A percentile compares a stretch with the other conserved stretches of the same genome.
Conservation (phyloP, 257 asterid species). For the Echites panduratus region DNA sequence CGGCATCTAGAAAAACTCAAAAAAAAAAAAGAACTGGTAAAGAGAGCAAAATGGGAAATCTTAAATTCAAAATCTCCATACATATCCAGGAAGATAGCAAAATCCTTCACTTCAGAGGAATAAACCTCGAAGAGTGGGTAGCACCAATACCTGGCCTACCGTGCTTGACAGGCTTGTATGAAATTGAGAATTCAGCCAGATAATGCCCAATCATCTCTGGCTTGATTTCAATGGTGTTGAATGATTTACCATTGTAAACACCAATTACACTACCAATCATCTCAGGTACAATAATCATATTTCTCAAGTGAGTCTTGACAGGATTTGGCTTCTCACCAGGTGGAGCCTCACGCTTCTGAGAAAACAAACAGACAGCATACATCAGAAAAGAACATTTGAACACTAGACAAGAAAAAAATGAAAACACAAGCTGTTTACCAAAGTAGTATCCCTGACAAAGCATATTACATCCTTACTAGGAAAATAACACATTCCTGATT, state of each 20-base stretch:
- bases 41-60: background rate
- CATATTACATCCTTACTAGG: background rate
- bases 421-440: too few species aligned
- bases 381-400: too few species aligned
- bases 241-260: slow-evolving; percentile 76
- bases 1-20: background rate
- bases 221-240: slow-evolving; percentile 78
- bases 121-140: slow-evolving; percentile 88
- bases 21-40: background rate
- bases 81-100: background rate
- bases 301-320: slow-evolving; percentile 69
- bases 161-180: slow-evolving; percentile 86
- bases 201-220: slow-evolving; percentile 87
- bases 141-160: slow-evolving; percentile 97
- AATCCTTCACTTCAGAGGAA: slow-evolving; percentile 61
- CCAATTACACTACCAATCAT: slow-evolving; percentile 87
- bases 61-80: slow-evolving; percentile 9
- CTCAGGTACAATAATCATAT: slow-evolving; percentile 81
- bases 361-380: background rate
- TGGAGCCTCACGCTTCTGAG: slow-evolving; percentile 77
- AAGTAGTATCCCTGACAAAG: too few species aligned
- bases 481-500: background rate
- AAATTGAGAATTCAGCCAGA: slow-evolving; percentile 75
- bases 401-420: too few species aligned
- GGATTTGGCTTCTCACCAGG: slow-evolving; percentile 77